Conservation (phyloP, 805 yeast species). For the Candida dajiaensis region DNA sequence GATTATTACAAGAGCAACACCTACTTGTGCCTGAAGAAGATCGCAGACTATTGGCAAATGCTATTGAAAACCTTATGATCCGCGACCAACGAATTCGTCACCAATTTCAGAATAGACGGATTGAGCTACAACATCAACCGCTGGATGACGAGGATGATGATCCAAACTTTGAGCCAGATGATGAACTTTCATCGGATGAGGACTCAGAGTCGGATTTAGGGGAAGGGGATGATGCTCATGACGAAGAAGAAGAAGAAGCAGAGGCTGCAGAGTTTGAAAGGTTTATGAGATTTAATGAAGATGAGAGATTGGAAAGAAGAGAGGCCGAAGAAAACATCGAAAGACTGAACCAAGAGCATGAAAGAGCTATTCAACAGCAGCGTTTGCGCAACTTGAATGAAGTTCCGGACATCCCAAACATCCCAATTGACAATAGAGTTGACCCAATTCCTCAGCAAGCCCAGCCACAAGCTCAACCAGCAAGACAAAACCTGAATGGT, state of each 20-base stretch:
- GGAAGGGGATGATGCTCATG: constrained; percentile 6
- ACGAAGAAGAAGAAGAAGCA: constrained; percentile 11
- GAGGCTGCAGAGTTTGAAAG: constrained; percentile 9
- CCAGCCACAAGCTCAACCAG: constrained; percentile 10
- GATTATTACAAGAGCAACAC: constrained; percentile 1
- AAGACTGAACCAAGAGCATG: neutral
- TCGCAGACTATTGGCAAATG: constrained; percentile 2
- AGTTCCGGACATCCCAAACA: constrained; percentile 11
- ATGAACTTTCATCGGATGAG: constrained; percentile 13
- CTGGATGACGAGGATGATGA: constrained; percentile 21
- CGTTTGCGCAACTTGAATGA: constrained; percentile 5
- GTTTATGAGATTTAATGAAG: constrained; percentile 11
- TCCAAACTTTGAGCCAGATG: constrained; percentile 23
- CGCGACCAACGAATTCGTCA: constrained; percentile 4
- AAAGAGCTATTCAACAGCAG: constrained; percentile 7
- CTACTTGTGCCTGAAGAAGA: neutral
- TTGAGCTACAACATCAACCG: too few species aligned
- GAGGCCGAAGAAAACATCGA: neutral
- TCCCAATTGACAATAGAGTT: constrained; percentile 3
- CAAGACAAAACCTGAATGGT: constrained; percentile 3
- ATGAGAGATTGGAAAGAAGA: constrained; percentile 12
- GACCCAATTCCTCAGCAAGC: constrained; percentile 7
- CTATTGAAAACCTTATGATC: constrained; percentile 2
- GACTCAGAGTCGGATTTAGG: constrained; percentile 8
- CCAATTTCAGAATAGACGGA: neutral